Evolutionary conservation across 106 monocot species (phyloP).

Genomic region (Phalaenopsis equestris): DNA sequence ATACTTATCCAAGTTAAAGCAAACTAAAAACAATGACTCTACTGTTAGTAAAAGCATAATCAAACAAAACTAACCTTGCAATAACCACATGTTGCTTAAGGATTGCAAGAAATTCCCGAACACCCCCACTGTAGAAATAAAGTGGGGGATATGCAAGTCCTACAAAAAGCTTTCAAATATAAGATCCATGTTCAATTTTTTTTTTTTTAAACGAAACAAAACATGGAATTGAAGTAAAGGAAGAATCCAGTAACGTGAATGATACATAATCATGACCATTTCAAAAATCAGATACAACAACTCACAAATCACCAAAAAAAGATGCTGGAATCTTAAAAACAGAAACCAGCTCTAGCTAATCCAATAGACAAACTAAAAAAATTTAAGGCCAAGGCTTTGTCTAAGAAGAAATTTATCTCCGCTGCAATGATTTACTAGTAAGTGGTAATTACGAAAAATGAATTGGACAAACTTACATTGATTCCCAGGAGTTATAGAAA

Average conservation of each 20-base stretch:
- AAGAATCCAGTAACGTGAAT: background rate
- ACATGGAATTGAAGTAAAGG: no score
- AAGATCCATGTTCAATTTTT: background rate
- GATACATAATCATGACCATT: background rate
- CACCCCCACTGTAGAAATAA: slow-evolving; percentile 93
- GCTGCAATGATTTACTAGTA: background rate
- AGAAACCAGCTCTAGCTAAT: background rate
- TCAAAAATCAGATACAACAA: background rate
- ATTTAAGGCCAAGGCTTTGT: background rate
- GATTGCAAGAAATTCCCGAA: slow-evolving; percentile 85
- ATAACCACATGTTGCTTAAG: slow-evolving; percentile 80
- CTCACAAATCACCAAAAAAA: background rate
- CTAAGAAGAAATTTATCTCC: background rate
- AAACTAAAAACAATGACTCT: background rate
- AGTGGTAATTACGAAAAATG: background rate
- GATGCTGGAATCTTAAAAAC: background rate
- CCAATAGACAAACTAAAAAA: background rate
- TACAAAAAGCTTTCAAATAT: slow-evolving; percentile 21
- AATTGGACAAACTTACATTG: background rate
- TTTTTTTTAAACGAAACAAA: no score
- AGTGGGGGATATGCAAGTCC: slow-evolving; percentile 87
- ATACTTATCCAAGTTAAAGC: background rate
- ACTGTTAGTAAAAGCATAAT: slow-evolving; percentile 1
- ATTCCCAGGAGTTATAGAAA: background rate
- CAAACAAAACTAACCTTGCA: slow-evolving; percentile 48